Percentiles rank a stretch among this genome's conserved stretches.
These are phyloP conservation scores for Didymella sp. DNA, from an alignment of 2,329 filamentous ascomycete species.

Conservation along the genomic window DNA sequence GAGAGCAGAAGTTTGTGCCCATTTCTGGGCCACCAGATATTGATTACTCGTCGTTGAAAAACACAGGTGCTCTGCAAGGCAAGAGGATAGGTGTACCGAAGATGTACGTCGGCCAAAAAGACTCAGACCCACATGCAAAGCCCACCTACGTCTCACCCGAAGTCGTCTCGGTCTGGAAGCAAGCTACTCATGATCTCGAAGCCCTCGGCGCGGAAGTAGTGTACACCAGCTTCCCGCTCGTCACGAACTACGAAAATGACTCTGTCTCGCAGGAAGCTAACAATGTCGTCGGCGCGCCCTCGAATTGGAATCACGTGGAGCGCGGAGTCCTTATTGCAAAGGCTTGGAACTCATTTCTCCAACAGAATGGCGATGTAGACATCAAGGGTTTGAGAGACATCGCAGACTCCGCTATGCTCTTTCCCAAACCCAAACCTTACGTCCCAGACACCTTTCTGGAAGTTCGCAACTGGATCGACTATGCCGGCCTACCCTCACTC, in stretches of 20 bases:
- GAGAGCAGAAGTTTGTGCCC: constrained; percentile 57
- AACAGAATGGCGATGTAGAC: constrained; percentile 51
- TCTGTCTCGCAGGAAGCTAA: constrained; percentile 45
- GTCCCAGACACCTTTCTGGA: constrained; percentile 51
- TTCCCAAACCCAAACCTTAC: constrained; percentile 48
- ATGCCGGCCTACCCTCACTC: constrained; percentile 43
- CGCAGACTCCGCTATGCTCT: constrained; percentile 47
- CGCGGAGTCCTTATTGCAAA: constrained; percentile 59
- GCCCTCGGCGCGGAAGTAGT: constrained; percentile 53
- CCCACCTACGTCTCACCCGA: constrained; percentile 47
- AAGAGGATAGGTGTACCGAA: constrained; percentile 59
- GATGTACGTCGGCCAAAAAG: constrained; percentile 58
- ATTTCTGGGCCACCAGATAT: constrained; percentile 50
- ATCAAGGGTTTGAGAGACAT: constrained; percentile 51
- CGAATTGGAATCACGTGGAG: constrained; percentile 57
- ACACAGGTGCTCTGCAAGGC: constrained; percentile 48
- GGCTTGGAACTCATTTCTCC: constrained; percentile 61
- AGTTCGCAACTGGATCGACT: constrained; percentile 51
- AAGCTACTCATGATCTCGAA: constrained; percentile 49
- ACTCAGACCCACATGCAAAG: constrained; percentile 42
- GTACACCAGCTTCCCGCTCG: constrained; percentile 56
- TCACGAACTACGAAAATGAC: constrained; percentile 57
- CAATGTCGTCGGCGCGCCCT: constrained; percentile 53
- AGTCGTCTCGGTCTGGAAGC: constrained; percentile 49
- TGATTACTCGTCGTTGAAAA: constrained; percentile 45